Base-by-base conservation (phyloP, 441 rosid species). In the Daphne laureola region DNA sequence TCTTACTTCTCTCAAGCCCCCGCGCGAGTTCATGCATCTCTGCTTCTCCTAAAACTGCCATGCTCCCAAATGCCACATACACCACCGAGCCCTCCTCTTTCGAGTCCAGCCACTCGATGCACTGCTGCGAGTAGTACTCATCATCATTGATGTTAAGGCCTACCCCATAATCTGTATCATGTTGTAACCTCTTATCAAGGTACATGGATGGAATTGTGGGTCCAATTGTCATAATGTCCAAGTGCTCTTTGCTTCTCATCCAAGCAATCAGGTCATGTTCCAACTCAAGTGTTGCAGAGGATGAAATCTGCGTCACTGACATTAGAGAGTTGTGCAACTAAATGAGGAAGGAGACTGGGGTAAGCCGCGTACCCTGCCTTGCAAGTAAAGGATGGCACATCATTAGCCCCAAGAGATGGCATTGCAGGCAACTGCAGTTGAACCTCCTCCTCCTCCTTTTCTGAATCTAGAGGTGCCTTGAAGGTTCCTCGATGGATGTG, bases 131-230 rank as follows among this genome's bases (percentile, higher is more conserved):
- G n/a, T 45, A 46, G 14, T 21, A 2, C 25, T 21, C 1, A 21
- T 21, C 11, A 31, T 31, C 11, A 7, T 67, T 70, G 55, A 80
- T 72, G 52, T 72, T 67, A 23, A 86, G 59, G 4, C 70, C 74
- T 21, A 21, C 25, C 25, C 25, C 38, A 41, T 81, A 83, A 15
- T 68, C 77, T 0, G 58, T 66, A 51, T 81, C 87, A 21, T 70
- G 53, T 7, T 67, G 17, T 0, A 78, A 23, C 17, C 74, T 64
- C 17, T 79, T 74, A 78, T 83, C 90, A 51, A 81, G 57, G 67
- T 79, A 78, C 17, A 60, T 35, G 0, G 90, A 83, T 52, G 95
- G 90, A 50, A 83, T 38, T 7, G 87, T 81, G 55, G 91, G 91
- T 4, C 89, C 95, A 2, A 79, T 71, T 49, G 79, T 63, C 60